Conservation (phyloP, 495 filamentous ascomycete species). For the Bryoglossum gracile region DNA sequence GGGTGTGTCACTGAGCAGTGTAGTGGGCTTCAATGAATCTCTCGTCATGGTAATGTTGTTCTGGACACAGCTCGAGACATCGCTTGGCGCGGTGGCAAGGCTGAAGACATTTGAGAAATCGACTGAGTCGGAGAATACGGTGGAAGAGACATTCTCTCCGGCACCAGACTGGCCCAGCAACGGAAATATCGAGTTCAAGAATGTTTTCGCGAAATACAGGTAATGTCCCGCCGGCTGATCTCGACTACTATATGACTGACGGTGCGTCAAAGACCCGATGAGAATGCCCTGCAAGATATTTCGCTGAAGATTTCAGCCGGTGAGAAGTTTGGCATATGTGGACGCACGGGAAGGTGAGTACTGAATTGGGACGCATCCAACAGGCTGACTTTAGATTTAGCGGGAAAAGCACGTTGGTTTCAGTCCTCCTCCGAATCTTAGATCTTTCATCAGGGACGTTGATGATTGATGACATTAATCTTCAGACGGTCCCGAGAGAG, state of each 20-base stretch:
- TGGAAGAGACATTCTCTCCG: conserved; percentile 12
- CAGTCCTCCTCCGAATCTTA: conserved; percentile 31
- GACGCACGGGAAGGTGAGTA: conserved; percentile 27
- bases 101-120: conserved; percentile 24
- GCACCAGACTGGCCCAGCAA: conserved; percentile 27
- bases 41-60: neutral
- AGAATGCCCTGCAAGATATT: conserved; percentile 40
- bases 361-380: too few relatives aligned
- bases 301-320: conserved; percentile 74
- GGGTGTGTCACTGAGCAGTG: neutral
- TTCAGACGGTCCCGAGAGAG: conserved; percentile 22
- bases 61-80: conserved; percentile 33
- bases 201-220: conserved; percentile 34
- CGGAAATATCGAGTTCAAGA: conserved; percentile 40
- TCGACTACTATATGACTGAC: too few relatives aligned
- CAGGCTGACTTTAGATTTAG: too few relatives aligned
- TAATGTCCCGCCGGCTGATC: neutral
- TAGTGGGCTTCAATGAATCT: neutral
- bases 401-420: conserved; percentile 33
- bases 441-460: conserved; percentile 26
- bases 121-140: conserved; percentile 14
- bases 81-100: conserved; percentile 31
- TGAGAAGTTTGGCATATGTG: conserved; percentile 44
- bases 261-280: neutral
- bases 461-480: conserved; percentile 30